Base-by-base conservation (phyloP, 805 yeast genomes). In the Helenozyma rhizophorensis region DNA sequence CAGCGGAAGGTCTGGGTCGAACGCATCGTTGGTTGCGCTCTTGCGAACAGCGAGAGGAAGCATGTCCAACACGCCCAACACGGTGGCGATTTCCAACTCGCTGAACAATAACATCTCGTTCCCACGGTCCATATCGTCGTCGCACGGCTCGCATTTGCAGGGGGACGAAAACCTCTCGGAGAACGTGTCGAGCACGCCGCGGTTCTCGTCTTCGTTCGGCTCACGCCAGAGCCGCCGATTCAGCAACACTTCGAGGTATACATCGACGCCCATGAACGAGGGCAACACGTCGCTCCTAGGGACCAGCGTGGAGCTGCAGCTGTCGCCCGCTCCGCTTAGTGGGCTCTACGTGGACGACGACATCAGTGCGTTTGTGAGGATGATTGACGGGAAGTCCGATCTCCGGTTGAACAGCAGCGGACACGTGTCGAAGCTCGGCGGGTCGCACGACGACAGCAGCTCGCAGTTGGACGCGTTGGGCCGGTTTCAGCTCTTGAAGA, bases 201-300 rank as follows among this genome's bases (percentile, higher is more conserved):
- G 78, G 42, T 82, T 80, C 43, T 73, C 85, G 2, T 78, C 90
- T 1, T 80, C 89, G 0, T 81, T 81, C 54, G 84, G 85, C 0
- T 78, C 80, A n/a, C 61, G 84, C 30, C 68, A 62, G 11, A 61
- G 68, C 37, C 69, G 81, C n/a, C 65, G 83, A 19, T 63, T 60
- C 37, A 58, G 66, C 25, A 54, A 66, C n/a, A 39, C 43, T 14
- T 24, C 42, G 13, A 18, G 41, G 33, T 14, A 25, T 34, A 23
- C 27, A 26, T 17, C 39, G 14, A 40, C 56, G 8, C 51, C 49
- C 9, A 51, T 51, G 14, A 45, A 48, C 29, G 52, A 44, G 11
- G 37, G 39, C 14, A 34, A 43, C 18, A 41, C 44, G 6, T 50
- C 58, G 8, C 37, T 53, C 13, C 43, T 59, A 30, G 67, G 62